Percentiles rank a stretch among this genome's conserved stretches.
phyloP scores from a whole-genome alignment of 495 filamentous ascomycete genomes.

The Lasiosphaeria hispida region DNA sequence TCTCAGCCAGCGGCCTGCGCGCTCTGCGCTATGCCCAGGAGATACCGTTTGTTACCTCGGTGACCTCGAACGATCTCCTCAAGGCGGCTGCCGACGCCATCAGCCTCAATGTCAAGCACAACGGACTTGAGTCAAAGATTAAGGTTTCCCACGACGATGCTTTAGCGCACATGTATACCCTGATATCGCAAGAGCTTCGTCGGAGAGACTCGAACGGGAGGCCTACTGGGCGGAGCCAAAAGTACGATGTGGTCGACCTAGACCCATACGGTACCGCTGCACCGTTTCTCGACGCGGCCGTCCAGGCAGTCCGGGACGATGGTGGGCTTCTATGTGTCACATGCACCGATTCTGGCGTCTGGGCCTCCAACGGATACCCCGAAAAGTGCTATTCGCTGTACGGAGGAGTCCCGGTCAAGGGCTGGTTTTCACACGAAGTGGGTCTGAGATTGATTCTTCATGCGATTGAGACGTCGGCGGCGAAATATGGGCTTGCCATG shows the following conservation, averaged over 20 bases:
- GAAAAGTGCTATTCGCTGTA: conserved; percentile 93
- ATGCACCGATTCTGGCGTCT: conserved; percentile 92
- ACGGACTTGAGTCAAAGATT: conserved; percentile 68
- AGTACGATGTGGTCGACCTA: conserved; percentile 92
- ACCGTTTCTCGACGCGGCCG: conserved; percentile 85
- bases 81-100: conserved; percentile 75
- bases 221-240: conserved; percentile 33
- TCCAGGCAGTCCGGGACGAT: conserved; percentile 76
- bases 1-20: conserved; percentile 91
- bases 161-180: conserved; percentile 80
- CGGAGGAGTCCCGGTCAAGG: conserved; percentile 82
- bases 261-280: conserved; percentile 93
- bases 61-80: conserved; percentile 89
- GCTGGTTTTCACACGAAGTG: conserved; percentile 79
- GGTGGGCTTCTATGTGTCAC: conserved; percentile 92
- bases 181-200: conserved; percentile 44
- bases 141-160: conserved; percentile 74
- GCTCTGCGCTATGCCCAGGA: conserved; percentile 91
- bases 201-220: conserved; percentile 27
- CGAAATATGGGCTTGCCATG: conserved; percentile 82
- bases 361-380: conserved; percentile 86
- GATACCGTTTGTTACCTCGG: conserved; percentile 72
- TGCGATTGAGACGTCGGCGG: conserved; percentile 71
- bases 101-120: conserved; percentile 78
- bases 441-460: conserved; percentile 85